A percentile compares a stretch with the other conserved stretches of the same genome.
These are phyloP conservation scores for Diaporthe aspalathi DNA, from an alignment of 2,329 filamentous ascomycete genomes.

Conservation along the genomic window DNA sequence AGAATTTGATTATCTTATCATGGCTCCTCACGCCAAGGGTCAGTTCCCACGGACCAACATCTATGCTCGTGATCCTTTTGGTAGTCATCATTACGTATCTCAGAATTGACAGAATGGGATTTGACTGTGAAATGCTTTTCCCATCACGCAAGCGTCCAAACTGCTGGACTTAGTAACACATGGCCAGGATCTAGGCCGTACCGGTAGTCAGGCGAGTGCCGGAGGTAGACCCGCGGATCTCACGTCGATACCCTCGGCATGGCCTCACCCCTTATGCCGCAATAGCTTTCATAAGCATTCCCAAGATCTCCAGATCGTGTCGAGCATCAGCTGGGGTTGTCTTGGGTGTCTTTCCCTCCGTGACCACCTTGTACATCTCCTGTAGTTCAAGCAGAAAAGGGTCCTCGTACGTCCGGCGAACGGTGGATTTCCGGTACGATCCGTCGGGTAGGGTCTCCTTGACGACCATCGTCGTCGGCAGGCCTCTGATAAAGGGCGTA, in stretches of 20 bases:
- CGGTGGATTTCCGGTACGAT: constrained; percentile 1
- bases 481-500: constrained; percentile 3
- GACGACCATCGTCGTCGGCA: constrained; percentile 22
- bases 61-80: not conserved
- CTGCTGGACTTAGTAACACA: too few relatives aligned
- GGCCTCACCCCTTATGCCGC: not conserved
- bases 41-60: too few relatives aligned
- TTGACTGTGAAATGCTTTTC: too few relatives aligned
- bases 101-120: not conserved
- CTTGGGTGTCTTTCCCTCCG: constrained; percentile 3
- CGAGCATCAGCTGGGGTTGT: constrained; percentile 17
- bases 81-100: not conserved
- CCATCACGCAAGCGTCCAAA: too few relatives aligned
- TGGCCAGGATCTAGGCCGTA: too few relatives aligned
- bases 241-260: not conserved
- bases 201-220: too few relatives aligned
- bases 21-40: not conserved
- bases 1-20: not conserved
- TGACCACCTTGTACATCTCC: constrained; percentile 14
- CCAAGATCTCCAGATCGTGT: constrained; percentile 5
- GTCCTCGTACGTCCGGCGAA: constrained; percentile 1
- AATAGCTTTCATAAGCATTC: constrained; percentile 20
- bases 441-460: constrained; percentile 6
- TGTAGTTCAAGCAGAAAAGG: constrained; percentile 13
- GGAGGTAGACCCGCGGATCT: too few relatives aligned